Percentiles rank a stretch among this genome's conserved stretches.
Evolutionary conservation across 2,329 filamentous ascomycete species (phyloP).

Genomic region (Ophiostoma sp.): DNA sequence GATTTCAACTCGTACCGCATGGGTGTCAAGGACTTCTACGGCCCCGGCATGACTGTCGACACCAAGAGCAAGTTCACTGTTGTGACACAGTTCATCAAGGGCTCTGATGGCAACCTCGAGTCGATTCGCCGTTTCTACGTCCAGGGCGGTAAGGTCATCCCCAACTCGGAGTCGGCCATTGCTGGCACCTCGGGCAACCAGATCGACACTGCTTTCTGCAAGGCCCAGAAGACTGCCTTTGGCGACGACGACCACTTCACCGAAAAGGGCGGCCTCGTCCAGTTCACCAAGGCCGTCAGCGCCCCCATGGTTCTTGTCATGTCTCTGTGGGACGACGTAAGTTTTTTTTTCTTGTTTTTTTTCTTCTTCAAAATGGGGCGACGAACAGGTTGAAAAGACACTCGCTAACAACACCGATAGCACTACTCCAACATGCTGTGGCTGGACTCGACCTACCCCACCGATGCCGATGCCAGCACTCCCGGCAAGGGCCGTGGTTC

Average conservation of each 20-base stretch:
- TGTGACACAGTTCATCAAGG: constrained; percentile 60
- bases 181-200: constrained; percentile 36
- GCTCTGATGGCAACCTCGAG: constrained; percentile 47
- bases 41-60: constrained; percentile 54
- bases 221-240: constrained; percentile 54
- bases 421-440: constrained; percentile 63
- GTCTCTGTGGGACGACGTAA: constrained; percentile 59
- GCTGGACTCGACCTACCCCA: constrained; percentile 60
- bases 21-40: constrained; percentile 60
- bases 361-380: background rate
- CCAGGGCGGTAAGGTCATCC: constrained; percentile 57
- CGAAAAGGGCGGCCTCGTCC: constrained; percentile 53
- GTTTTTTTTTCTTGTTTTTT: constrained; percentile 16
- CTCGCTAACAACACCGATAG: constrained; percentile 24
- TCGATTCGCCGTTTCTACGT: constrained; percentile 64
- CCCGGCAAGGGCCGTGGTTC: constrained; percentile 49
- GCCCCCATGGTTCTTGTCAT: constrained; percentile 63
- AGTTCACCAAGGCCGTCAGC: constrained; percentile 53
- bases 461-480: constrained; percentile 37
- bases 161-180: constrained; percentile 45
- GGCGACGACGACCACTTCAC: constrained; percentile 53
- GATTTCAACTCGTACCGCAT: constrained; percentile 67
- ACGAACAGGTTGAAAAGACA: constrained; percentile 30
- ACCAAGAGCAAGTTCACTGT: constrained; percentile 59
- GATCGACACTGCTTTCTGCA: constrained; percentile 57